Evolutionary conservation across 805 yeast genomes (phyloP), one percentile per base, ranked within the genome.

Genomic region (Yamadazyma takamatsuzukensis): DNA sequence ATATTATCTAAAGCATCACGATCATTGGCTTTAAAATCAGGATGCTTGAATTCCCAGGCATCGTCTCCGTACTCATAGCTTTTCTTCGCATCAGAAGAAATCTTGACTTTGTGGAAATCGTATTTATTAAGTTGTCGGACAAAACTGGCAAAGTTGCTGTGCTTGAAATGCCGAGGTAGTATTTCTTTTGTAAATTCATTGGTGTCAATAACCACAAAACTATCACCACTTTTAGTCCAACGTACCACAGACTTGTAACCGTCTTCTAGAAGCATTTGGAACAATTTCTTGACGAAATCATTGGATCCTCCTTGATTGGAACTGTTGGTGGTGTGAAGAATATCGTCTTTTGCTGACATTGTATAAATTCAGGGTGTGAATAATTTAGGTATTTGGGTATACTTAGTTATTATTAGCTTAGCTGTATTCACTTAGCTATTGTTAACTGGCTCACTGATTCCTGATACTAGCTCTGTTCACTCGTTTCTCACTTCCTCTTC

Each of bases 101-200:
- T 69, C 53, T 90, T 85, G 27, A 93, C 95, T 62, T 93, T 93
- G 68, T 93, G 98, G 67, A 93, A 93, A 59, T 90, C 98, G 54
- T 93, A 93, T 60, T 93, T 93, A 70, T 93, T 93, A 49, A 93
- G 69, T 56, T 93, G 98, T 28, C 98, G 77, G 11, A 93, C 97
- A 70, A 93, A 93, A 19, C 93, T 80, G 14, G 97, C 94, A 61
- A 93, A 89, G 55, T 93, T 90, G 40, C 85, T 82, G 61, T 93
- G 98, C 57, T 93, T 93, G 70, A 89, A 93, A 62, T 87, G 93
- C 51, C 80, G 80, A 4, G 99, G 97, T 30, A 93, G 71, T 10
- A 93, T 83, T 32, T 81, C 83, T 43, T 82, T 83, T 21, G 97
- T 86, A 60, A 89, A 89, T 47, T 83, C 94, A 52, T 83, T 86